Conservation (phyloP, 1,284 basidiomycete genomes). For the Malassezia slooffiae region DNA sequence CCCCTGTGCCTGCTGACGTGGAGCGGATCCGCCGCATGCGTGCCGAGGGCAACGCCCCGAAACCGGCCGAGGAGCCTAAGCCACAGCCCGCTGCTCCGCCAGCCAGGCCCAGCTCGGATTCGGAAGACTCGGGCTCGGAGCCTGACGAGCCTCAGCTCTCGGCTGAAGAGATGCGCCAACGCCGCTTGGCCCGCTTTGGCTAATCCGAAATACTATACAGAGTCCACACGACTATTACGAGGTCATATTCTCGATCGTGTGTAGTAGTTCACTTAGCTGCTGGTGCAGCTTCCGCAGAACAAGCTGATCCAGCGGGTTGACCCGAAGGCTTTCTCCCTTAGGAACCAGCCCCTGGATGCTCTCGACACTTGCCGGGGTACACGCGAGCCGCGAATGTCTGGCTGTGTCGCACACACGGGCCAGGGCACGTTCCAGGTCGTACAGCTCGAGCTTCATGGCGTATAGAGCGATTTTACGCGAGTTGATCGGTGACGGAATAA, state of each 20-base stretch:
- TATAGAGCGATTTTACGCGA: constrained; percentile 41
- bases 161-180: constrained; percentile 8
- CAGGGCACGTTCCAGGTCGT: constrained; percentile 35
- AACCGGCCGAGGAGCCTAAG: background rate
- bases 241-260: constrained; percentile 36
- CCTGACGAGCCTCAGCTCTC: too few relatives aligned
- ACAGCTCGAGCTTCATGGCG: constrained; percentile 42
- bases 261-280: constrained; percentile 34
- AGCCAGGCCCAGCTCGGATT: too few relatives aligned
- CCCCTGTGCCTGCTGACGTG: constrained; percentile 7
- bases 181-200: constrained; percentile 14
- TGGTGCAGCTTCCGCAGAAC: constrained; percentile 37
- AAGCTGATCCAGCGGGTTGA: constrained; percentile 42
- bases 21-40: constrained; percentile 8
- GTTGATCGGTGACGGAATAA: constrained; percentile 26
- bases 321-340: too few relatives aligned
- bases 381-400: constrained; percentile 3
- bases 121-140: background rate
- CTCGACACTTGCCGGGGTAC: too few relatives aligned
- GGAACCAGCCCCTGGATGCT: background rate
- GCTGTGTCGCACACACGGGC: constrained; percentile 30
- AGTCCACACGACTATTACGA: constrained; percentile 27
- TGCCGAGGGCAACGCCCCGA: background rate
- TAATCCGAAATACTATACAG: constrained; percentile 1
- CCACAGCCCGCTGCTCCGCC: background rate